These are phyloP conservation scores for Eimeria falciformis DNA, from an alignment of 169 alveolate genomes.

Conservation along the genomic window DNA sequence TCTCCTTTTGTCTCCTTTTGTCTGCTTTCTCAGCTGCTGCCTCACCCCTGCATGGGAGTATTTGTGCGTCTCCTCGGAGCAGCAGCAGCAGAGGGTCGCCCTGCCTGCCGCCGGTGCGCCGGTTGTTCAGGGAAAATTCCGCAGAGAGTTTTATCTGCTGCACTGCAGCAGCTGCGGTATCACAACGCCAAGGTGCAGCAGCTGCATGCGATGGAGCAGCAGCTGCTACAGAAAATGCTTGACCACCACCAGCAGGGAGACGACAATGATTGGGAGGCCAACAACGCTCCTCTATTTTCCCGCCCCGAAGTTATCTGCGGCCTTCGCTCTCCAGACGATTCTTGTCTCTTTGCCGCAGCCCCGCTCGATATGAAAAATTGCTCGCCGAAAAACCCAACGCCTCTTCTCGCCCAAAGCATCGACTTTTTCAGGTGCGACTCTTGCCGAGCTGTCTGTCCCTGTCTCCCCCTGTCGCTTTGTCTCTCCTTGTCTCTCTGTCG, in stretches of 20 bases:
- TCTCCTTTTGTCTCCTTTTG: neutral
- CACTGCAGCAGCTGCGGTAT: slow-evolving; percentile 37
- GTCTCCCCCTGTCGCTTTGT: neutral
- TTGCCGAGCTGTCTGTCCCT: neutral
- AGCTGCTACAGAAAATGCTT: slow-evolving; percentile 24
- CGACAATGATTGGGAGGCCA: neutral
- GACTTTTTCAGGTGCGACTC: slow-evolving; percentile 27
- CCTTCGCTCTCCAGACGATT: neutral
- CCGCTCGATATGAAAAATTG: neutral
- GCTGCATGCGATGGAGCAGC: neutral
- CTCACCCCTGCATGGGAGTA: slow-evolving; percentile 30
- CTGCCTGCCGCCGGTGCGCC: slow-evolving; percentile 16
- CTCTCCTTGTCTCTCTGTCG: neutral
- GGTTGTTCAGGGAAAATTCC: slow-evolving; percentile 41
- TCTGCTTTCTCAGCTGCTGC: slow-evolving; percentile 10
- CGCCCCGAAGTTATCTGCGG: slow-evolving; percentile 52
- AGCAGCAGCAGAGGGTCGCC: neutral
- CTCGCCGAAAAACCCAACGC: neutral
- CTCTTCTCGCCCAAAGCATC: slow-evolving; percentile 31
- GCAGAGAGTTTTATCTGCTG: slow-evolving; percentile 20
- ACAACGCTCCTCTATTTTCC: slow-evolving; percentile 5
- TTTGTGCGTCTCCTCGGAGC: neutral
- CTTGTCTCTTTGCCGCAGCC: slow-evolving; percentile 28
- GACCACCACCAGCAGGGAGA: neutral
- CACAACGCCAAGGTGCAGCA: slow-evolving; percentile 30